Evolutionary conservation across 176 grass and related monocot genomes (phyloP).

Genomic region (Oryza brachyantha): DNA sequence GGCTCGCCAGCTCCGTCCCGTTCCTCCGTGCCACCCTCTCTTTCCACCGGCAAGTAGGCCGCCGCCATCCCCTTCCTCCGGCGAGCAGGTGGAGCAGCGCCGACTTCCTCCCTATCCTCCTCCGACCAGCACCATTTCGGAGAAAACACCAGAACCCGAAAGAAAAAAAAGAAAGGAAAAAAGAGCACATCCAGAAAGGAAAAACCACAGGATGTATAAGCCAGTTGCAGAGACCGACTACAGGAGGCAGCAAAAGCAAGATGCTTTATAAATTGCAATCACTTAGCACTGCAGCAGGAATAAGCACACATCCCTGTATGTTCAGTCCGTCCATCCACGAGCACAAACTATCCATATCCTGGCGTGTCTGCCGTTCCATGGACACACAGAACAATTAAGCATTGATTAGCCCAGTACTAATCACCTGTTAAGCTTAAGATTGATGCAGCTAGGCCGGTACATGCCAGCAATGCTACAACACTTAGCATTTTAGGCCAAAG

Average conservation of each 20-base stretch:
- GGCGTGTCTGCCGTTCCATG: conserved; percentile 27
- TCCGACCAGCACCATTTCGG: no score
- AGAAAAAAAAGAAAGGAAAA: no score
- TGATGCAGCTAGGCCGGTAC: background rate
- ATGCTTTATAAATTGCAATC: background rate
- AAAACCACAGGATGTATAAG: background rate
- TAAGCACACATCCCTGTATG: conserved; percentile 18
- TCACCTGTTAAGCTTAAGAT: conserved; percentile 13
- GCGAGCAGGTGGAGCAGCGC: no score
- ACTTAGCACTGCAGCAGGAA: conserved; percentile 1
- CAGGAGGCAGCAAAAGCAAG: conserved; percentile 8
- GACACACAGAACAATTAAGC: background rate
- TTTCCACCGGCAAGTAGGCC: no score
- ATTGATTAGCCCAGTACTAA: background rate
- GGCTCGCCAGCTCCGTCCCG: no score
- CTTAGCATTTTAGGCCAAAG: no score
- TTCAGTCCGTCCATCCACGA: conserved; percentile 26
- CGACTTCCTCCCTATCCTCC: no score
- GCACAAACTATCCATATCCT: conserved; percentile 23
- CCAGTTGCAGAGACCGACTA: background rate
- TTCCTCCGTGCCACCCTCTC: no score
- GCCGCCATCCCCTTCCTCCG: no score
- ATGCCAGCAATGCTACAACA: conserved; percentile 23
- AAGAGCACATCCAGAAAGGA: background rate
- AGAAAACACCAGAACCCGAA: background rate